Conservation (phyloP, 2,329 filamentous ascomycete species). For the Exophiala dermatitidis region DNA sequence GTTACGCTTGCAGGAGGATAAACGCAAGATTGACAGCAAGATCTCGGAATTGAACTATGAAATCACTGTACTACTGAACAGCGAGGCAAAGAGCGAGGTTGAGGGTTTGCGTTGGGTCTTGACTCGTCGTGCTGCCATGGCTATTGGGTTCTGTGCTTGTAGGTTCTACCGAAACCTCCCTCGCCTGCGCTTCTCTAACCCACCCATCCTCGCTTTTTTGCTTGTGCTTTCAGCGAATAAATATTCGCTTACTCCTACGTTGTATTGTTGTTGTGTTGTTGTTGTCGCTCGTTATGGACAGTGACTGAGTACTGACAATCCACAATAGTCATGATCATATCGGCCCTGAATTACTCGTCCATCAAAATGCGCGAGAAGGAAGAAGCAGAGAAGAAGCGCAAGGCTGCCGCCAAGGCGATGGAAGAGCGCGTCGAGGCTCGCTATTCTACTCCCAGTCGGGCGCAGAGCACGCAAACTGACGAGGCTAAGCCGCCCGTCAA, state of each 20-base stretch:
- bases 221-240: too few species aligned
- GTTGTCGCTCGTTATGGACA: not conserved
- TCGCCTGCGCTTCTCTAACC: not conserved
- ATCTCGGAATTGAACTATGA: constrained; percentile 96
- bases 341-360: constrained; percentile 41
- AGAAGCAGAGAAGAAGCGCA: constrained; percentile 33
- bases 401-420: constrained; percentile 30
- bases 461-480: constrained; percentile 22
- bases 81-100: constrained; percentile 84
- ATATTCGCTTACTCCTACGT: too few species aligned
- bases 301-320: not conserved
- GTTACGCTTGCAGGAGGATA: constrained; percentile 83
- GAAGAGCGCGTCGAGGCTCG: constrained; percentile 18
- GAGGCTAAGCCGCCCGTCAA: constrained; percentile 1
- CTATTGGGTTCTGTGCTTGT: constrained; percentile 48
- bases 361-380: constrained; percentile 33
- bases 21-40: constrained; percentile 74
- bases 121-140: constrained; percentile 56
- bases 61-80: constrained; percentile 83
- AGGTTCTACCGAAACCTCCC: constrained; percentile 25
- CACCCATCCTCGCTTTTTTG: too few species aligned
- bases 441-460: constrained; percentile 15
- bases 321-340: constrained; percentile 41
- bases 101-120: constrained; percentile 85
- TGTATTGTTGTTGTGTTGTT: too few species aligned